Evolutionary conservation across 768 basidiomycete species (phyloP).

Genomic region (Lepiota venenata): DNA sequence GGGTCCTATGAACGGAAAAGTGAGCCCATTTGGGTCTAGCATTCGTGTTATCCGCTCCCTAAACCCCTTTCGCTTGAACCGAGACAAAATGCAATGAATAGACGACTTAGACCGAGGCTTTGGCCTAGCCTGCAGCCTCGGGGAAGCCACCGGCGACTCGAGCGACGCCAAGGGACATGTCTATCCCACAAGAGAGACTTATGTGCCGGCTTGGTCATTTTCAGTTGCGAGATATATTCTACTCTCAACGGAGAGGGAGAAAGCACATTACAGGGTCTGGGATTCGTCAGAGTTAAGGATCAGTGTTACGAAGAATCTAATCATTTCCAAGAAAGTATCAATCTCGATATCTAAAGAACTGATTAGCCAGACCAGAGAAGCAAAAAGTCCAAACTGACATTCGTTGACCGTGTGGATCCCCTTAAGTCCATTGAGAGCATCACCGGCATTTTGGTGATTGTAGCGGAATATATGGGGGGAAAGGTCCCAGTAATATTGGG

Average conservation of each 20-base stretch:
- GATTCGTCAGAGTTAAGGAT: constrained; percentile 70
- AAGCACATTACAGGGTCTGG: constrained; percentile 16
- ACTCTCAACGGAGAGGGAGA: neutral
- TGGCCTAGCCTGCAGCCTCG: too few relatives aligned
- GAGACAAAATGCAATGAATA: neutral
- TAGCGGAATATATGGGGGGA: constrained; percentile 70
- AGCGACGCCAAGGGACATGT: too few relatives aligned
- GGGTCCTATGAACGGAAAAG: neutral
- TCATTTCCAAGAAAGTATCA: constrained; percentile 56
- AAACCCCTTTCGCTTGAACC: neutral
- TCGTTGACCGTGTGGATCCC: constrained; percentile 74
- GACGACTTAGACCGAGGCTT: too few relatives aligned
- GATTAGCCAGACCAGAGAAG: neutral
- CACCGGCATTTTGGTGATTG: constrained; percentile 37
- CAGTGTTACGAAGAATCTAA: constrained; percentile 61
- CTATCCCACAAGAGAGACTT: too few relatives aligned
- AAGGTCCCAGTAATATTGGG: constrained; percentile 55
- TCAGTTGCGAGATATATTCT: neutral
- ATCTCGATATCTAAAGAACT: constrained; percentile 40
- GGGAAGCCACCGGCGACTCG: too few relatives aligned
- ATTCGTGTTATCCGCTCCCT: neutral
- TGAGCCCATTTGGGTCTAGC: neutral
- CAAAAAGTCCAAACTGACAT: constrained; percentile 35
- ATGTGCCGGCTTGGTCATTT: neutral
- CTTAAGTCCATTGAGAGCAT: constrained; percentile 24